Base-by-base conservation (phyloP, 306 rosid species). In the Myrica gale region DNA sequence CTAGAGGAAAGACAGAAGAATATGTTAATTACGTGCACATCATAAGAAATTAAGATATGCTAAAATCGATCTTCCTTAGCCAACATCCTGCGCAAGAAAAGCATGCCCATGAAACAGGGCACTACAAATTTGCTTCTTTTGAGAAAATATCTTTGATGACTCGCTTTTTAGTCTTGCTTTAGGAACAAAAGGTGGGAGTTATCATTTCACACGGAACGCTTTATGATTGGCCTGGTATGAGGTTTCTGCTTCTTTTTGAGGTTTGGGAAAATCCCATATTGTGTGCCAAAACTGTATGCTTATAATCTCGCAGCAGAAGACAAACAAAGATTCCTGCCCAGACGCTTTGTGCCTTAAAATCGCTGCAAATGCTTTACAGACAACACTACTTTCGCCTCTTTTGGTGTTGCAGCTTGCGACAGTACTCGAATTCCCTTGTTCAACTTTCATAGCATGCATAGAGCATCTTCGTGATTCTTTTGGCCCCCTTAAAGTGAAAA, bases 141-240 rank as follows among this genome's bases (percentile, higher is more conserved):
- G 44, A 80, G 80, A 44, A 42, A 56, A 60, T 68, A 66, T 39
- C 48, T 69, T 41, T 47, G 13, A 32, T 32, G 23, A 56, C 19
- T 26, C 23, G 6, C n/a, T 43, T 23, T 70, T 80, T 58, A 72
- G 67, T 52, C 76, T 67, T 76, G 45, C 81, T 80, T 73, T 56
- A 32, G 45, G 73, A 72, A 66, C 76, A 76, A 67, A 81, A 46
- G 13, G 37, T 43, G 16, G n/a, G 16, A 56, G 19, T 65, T 65
- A 3, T 65, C 32, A 32, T 9, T 42, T 65, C 70, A 41, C 21
- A 65, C 19, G 70, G 23, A 65, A 65, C 6, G 3, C 44, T 61
- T 32, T 61, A 12, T 26, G 68, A 26, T 32, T 17, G 44, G 4
- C 16, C n/a, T 32, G 15, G 9, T 32, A 58, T 61, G n/a, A n/a